Conservation (phyloP, 2,329 filamentous ascomycete species). For the Periconia sp. region DNA sequence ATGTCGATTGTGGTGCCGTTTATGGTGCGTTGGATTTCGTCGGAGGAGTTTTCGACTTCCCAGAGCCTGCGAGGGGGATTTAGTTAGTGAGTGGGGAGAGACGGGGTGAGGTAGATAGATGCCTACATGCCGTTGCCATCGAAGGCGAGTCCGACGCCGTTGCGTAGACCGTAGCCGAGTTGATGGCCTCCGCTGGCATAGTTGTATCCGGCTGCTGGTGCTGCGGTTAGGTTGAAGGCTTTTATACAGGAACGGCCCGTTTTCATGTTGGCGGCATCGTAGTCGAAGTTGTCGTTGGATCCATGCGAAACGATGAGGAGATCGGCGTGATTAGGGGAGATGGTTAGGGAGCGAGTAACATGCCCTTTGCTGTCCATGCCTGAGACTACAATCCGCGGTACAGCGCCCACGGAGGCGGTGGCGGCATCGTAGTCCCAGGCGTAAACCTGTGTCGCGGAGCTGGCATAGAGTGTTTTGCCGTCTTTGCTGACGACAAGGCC, state of each 20-base stretch:
- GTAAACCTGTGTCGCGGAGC: conserved; percentile 28
- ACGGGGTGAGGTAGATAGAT: not conserved
- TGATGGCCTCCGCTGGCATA: conserved; percentile 54
- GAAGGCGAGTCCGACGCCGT: conserved; percentile 67
- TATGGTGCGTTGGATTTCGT: conserved; percentile 60
- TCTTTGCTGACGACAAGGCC: conserved; percentile 29
- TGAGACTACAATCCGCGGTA: conserved; percentile 19
- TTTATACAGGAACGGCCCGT: conserved; percentile 66
- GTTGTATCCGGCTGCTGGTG: conserved; percentile 28
- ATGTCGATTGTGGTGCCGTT: conserved; percentile 56
- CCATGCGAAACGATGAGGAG: conserved; percentile 67
- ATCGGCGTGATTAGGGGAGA: conserved; percentile 37
- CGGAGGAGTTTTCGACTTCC: conserved; percentile 68
- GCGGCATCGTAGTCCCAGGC: conserved; percentile 28
- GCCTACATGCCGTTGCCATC: conserved; percentile 53
- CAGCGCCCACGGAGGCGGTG: conserved; percentile 33
- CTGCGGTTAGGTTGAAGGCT: conserved; percentile 53
- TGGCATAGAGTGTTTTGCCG: conserved; percentile 34
- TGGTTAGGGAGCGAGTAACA: conserved; percentile 26
- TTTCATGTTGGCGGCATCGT: conserved; percentile 49
- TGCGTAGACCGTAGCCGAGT: conserved; percentile 67
- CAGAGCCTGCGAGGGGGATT: conserved; percentile 43
- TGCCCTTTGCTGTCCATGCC: conserved; percentile 32
- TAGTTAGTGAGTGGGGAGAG: not conserved
- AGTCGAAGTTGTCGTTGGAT: conserved; percentile 64